Evolutionary conservation across 306 rosid species (phyloP).

Genomic region (Castanopsis chinensis): DNA sequence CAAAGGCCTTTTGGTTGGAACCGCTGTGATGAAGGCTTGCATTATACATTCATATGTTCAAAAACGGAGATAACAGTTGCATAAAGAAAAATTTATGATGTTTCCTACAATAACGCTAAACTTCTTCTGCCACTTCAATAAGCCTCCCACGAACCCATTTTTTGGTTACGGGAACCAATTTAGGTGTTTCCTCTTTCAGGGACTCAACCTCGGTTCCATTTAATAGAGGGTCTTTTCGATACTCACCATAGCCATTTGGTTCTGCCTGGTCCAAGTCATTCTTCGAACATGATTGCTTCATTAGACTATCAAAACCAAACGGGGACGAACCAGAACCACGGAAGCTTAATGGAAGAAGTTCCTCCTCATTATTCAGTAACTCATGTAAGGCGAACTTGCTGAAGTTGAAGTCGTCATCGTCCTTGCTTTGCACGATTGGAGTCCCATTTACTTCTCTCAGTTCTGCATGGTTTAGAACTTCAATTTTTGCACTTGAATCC

Average conservation of each 20-base stretch:
- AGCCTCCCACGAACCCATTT: conserved; percentile 93
- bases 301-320: conserved; percentile 33
- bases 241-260: conserved; percentile 29
- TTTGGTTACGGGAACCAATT: conserved; percentile 39
- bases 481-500: conserved; percentile 18
- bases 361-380: conserved; percentile 37
- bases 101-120: conserved; percentile 23
- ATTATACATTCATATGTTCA: neutral
- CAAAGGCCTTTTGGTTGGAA: neutral
- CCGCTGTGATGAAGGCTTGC: neutral
- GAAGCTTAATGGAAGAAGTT: conserved; percentile 29
- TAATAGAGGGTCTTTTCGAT: conserved; percentile 28
- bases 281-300: conserved; percentile 23
- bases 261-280: conserved; percentile 21
- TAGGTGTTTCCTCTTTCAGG: conserved; percentile 32
- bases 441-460: conserved; percentile 51
- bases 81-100: neutral
- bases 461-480: conserved; percentile 29
- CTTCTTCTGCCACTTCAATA: conserved; percentile 58
- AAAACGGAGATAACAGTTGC: conserved; percentile 31
- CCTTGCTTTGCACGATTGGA: conserved; percentile 26
- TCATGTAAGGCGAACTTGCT: conserved; percentile 41
- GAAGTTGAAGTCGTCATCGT: conserved; percentile 47
- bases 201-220: conserved; percentile 36
- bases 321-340: conserved; percentile 34